Evolutionary conservation across 371 early-diverging fungal species (phyloP).

Genomic region (Modicella reniformis): DNA sequence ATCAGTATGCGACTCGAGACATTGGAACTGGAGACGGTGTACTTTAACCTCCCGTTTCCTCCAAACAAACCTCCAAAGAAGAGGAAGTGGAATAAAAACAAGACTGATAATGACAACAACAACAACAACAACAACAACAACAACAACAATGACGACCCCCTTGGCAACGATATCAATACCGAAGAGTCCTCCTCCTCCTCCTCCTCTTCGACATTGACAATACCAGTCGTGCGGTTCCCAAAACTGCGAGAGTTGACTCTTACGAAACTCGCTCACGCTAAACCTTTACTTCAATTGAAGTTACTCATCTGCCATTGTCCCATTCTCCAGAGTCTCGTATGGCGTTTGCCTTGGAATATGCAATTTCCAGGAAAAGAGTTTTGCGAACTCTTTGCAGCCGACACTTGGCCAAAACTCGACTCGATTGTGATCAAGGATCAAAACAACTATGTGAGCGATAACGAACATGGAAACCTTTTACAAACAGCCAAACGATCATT

Average conservation of each 20-base stretch:
- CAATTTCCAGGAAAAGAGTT: background rate
- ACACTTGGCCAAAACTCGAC: slow-evolving; percentile 19
- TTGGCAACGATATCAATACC: background rate
- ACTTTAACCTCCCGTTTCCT: background rate
- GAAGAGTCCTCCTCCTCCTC: no score
- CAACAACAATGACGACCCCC: no score
- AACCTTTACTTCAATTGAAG: background rate
- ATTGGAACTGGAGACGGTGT: background rate
- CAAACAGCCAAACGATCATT: slow-evolving; percentile 3
- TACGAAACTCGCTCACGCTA: background rate
- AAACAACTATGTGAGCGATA: background rate
- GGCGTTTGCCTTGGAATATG: background rate
- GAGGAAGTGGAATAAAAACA: no score
- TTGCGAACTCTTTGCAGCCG: background rate
- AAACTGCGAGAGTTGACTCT: slow-evolving; percentile 10
- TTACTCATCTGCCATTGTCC: slow-evolving; percentile 19
- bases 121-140: background rate
- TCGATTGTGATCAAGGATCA: slow-evolving; percentile 9
- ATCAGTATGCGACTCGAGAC: slow-evolving; percentile 5
- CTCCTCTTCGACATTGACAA: background rate
- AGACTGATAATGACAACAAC: background rate
- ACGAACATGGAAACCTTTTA: background rate
- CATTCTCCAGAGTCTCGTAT: slow-evolving; percentile 2
- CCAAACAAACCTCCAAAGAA: no score
- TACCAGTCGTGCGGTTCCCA: slow-evolving; percentile 4